Conservation (phyloP, 805 yeast species). For the Starmerella sirachaensis region DNA sequence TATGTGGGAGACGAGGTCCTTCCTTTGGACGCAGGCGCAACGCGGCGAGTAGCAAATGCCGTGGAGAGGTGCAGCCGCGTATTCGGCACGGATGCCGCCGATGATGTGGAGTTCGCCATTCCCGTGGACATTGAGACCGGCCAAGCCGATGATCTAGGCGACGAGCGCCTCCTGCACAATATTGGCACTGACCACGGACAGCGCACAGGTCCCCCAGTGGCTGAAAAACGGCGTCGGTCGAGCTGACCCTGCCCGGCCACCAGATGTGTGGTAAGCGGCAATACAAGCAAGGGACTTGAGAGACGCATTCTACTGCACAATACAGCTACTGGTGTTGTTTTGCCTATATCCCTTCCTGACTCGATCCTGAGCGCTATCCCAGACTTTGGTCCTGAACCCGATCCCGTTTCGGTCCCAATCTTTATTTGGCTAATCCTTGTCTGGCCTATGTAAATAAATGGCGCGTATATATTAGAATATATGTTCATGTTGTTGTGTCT, state of each 20-base stretch:
- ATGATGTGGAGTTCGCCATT: conserved; percentile 13
- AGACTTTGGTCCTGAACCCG: too few species aligned
- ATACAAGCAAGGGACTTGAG: too few species aligned
- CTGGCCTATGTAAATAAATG: too few species aligned
- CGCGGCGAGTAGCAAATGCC: background rate
- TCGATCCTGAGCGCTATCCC: too few species aligned
- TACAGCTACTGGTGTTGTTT: too few species aligned
- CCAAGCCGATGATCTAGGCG: conserved; percentile 18
- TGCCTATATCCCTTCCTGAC: too few species aligned
- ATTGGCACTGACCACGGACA: conserved; percentile 6
- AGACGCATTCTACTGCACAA: too few species aligned
- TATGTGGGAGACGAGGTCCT: background rate
- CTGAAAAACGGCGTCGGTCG: conserved; percentile 10
- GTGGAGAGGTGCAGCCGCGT: conserved; percentile 7
- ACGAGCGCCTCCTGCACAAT: conserved; percentile 4
- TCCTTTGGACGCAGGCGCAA: background rate
- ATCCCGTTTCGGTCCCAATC: too few species aligned
- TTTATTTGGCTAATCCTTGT: too few species aligned
- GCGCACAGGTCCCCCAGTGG: conserved; percentile 8
- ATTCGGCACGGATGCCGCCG: background rate
- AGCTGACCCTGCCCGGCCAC: background rate
- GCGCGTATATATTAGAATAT: too few species aligned
- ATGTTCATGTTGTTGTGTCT: too few species aligned
- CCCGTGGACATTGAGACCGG: conserved; percentile 17
- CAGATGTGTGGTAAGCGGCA: too few species aligned